Conservation (phyloP, 164 flowering plant species). For the Vitis vinifera region DNA sequence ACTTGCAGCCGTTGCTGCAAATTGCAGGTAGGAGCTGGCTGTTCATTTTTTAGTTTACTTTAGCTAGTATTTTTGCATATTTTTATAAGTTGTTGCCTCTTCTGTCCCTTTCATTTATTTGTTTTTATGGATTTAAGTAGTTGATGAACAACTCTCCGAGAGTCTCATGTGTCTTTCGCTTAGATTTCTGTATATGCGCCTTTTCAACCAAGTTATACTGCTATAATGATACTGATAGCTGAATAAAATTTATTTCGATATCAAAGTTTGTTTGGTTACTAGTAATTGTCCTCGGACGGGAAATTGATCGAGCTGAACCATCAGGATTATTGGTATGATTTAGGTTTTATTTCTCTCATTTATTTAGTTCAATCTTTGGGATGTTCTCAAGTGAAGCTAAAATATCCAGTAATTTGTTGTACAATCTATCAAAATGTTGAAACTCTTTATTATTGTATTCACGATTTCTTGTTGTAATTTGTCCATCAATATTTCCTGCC, state of each 20-base stretch:
- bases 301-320: background rate
- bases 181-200: too few species aligned
- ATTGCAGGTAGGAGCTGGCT: slow-evolving; percentile 49
- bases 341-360: background rate
- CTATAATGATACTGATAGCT: too few species aligned
- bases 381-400: too few species aligned
- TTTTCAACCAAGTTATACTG: too few species aligned
- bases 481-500: background rate
- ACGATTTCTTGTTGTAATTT: too few species aligned
- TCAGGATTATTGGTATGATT: background rate
- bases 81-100: background rate
- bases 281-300: too few species aligned
- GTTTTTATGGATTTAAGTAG: background rate
- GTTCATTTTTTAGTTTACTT: background rate
- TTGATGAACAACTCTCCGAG: background rate
- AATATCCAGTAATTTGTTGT: too few species aligned
- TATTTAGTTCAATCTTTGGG: background rate
- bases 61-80: background rate
- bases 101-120: background rate
- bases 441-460: too few species aligned
- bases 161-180: too few species aligned
- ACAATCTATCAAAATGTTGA: too few species aligned
- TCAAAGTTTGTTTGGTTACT: too few species aligned
- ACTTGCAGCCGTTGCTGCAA: slow-evolving; percentile 80
- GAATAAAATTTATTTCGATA: background rate